A percentile compares a stretch with the other conserved stretches of the same genome.
Evolutionary conservation across 2,329 filamentous ascomycete genomes (phyloP).

Genomic region (Aureobasidium uvarum): DNA sequence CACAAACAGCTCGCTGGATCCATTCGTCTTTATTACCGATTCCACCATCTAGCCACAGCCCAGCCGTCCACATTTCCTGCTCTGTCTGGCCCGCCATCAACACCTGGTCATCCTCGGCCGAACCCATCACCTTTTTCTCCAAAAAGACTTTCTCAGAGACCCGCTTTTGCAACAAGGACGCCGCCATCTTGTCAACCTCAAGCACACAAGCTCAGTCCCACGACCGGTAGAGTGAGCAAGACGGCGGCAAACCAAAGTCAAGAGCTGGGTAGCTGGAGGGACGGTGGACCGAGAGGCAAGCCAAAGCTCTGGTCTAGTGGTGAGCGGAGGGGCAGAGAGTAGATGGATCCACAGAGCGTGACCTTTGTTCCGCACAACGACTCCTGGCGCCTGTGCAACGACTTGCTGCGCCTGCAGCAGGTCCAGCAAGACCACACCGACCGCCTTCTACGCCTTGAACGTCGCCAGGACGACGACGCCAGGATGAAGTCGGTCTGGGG

Average conservation of each 20-base stretch:
- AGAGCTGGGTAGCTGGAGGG: neutral
- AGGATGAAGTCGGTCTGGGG: conserved; percentile 83
- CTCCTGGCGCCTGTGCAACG: conserved; percentile 61
- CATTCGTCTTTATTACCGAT: neutral
- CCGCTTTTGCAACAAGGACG: neutral
- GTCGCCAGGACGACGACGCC: conserved; percentile 61
- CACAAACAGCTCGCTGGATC: neutral
- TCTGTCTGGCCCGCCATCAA: conserved; percentile 10
- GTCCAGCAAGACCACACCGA: conserved; percentile 61
- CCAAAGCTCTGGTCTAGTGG: conserved; percentile 1
- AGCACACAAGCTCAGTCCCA: neutral
- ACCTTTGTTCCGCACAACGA: conserved; percentile 59
- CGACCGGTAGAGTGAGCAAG: neutral
- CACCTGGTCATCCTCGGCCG: conserved; percentile 2
- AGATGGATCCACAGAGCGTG: conserved; percentile 62
- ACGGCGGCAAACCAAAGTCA: neutral
- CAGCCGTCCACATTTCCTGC: neutral
- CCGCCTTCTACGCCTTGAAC: conserved; percentile 60
- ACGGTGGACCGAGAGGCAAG: conserved; percentile 2
- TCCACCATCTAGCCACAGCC: neutral
- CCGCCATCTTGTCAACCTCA: neutral
- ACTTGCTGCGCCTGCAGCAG: conserved; percentile 60
- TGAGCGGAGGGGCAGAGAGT: conserved; percentile 22
- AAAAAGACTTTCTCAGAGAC: neutral
- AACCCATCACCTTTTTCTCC: neutral